Conservation (phyloP, 75 land plant species). For the Pinus tabuliformis region DNA sequence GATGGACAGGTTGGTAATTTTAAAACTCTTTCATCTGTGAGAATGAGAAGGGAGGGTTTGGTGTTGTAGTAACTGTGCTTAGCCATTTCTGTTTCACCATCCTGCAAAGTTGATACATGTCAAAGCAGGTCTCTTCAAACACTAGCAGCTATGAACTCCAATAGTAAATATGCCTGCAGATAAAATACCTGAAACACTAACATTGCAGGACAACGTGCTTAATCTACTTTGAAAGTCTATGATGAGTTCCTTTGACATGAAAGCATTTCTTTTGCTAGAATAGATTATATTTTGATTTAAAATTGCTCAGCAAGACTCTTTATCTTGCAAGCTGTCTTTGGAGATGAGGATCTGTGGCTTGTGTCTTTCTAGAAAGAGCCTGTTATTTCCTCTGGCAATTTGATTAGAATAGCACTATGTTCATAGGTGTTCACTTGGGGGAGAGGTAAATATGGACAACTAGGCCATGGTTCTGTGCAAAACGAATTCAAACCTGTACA, state of each 20-base stretch:
- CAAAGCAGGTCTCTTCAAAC: neutral
- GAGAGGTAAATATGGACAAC: slow-evolving; percentile 50
- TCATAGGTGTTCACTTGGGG: slow-evolving; percentile 45
- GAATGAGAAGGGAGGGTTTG: neutral
- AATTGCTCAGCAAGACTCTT: neutral
- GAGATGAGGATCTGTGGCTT: neutral
- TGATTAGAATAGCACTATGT: neutral
- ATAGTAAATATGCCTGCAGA: neutral
- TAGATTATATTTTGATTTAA: neutral
- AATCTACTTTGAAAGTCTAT: neutral
- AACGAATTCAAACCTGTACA: slow-evolving; percentile 30
- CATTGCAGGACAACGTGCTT: neutral
- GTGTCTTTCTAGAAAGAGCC: neutral
- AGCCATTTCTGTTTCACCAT: neutral
- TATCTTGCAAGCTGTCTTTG: neutral
- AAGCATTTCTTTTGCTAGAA: neutral
- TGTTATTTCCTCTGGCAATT: neutral
- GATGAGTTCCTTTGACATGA: neutral
- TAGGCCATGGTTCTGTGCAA: slow-evolving; percentile 30
- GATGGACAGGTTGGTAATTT: slow-evolving; percentile 38
- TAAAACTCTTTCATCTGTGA: neutral
- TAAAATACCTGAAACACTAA: neutral
- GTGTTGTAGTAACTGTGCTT: neutral
- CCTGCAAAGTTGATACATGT: neutral
- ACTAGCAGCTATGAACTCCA: neutral